Base-by-base conservation (phyloP, 1,139 yeast species). In the Nakaseomyces nivariensis region DNA sequence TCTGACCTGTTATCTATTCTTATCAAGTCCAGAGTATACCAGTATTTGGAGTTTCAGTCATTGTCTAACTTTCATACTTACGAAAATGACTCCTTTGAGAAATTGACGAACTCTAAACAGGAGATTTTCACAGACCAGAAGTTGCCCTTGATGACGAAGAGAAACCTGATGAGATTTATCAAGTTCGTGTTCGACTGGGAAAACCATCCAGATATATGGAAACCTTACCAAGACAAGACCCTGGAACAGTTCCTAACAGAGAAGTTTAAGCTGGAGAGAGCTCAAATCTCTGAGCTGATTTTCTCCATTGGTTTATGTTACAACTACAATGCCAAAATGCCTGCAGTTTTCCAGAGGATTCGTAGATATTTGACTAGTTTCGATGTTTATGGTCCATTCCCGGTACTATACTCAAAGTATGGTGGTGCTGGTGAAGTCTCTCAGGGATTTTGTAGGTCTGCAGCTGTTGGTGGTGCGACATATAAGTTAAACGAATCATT, bases 391-490 rank as follows among this genome's bases (percentile, higher is more conserved):
- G 98, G 98, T 9, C 83, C 82, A 57, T 94, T 92, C 75, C 97
- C 98, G 1, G 94, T 87, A 25, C 75, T 92, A 72, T 83, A 84
- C 59, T 86, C 95, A 52, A 90, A 88, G 72, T 92, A 83, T 67
- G 98, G 98, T 51, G 95, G 96, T 2, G 94, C 96, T 0, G 97
- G 97, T 46, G 99, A 92, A 68, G 73, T 92, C 34, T 82, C 96
- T 6, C 99, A 92, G 70, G 99, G 97, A 1, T 92, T 92, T 67
- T 90, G 97, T 68, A 78, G 99, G 58, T 85, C 95, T 52, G 97
- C 98, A 4, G 98, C 99, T 11, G 98, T 92, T 54, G 97, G 95
- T 32, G 98, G 97, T 52, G 86, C 97, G 51, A 87, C 95, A 38
- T 92, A 90, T 69, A 89, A 89, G 68, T 74, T 92, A 51, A 80